Evolutionary conservation across 768 basidiomycete genomes (phyloP), one percentile per base, ranked within the genome.

Genomic region (Crepidotus variabilis): DNA sequence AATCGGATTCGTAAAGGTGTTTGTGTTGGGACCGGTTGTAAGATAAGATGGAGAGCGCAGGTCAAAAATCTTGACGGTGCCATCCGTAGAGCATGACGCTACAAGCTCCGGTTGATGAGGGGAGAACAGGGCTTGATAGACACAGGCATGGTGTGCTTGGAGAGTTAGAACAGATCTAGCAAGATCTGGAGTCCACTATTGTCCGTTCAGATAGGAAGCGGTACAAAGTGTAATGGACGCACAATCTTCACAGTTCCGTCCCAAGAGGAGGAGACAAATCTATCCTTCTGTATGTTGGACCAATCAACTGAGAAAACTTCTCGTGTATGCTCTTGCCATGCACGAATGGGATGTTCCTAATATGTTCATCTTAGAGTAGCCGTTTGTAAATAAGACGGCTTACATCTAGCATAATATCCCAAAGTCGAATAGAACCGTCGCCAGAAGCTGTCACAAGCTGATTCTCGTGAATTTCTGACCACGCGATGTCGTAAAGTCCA

Each of bases 241-340:
- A 94, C 95, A 49, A 97, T 64, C 73, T 97, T 98, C 43, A 95
- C 81, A 13, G 79, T 81, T 23, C 92, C 93, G 65, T 98, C 96
- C 95, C 95, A 98, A 11, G 88, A 92, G 22, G 91, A 82, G 10
- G 94, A 94, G 8, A 80, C 83, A 68, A 97, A 95, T 0, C 82
- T 82, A 60, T 93, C 89, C 68, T 96, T 97, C 63, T 87, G 85
- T 59, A 95, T 70, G 71, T 97, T 98, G 59, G 89, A 94, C 95
- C 96, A 98, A 69, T 98, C 92, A 5, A 98, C 84, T 10, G 88
- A 89, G 75, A 92, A 94, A 6, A 94, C 92, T 69, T 98, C 96
- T 50, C 87, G 84, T 11, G 87, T 84, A 71, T 98, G 96, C 71
- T 98, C 96, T 63, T 92, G 89, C 95, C 96, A 98, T 50, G 83